Evolutionary conservation across 192 early-diverging fungal species (phyloP), one percentile per base, ranked within the genome.

Genomic region (Umbelopsis sp.): DNA sequence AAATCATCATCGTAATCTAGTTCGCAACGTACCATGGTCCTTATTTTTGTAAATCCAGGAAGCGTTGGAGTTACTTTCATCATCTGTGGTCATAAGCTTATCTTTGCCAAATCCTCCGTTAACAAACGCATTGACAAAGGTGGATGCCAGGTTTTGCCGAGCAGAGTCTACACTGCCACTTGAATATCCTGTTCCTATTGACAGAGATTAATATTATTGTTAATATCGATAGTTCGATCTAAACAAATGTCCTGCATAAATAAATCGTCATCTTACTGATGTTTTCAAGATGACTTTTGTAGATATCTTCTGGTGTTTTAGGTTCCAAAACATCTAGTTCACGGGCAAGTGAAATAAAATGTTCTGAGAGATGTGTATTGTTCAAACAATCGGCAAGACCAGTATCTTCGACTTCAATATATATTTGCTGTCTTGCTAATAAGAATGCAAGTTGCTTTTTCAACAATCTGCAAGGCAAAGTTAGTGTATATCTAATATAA

Each of bases 21-120:
- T 36, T n/a, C n/a, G n/a, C n/a, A 26, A 45, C 71, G 24, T 70
- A 82, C 91, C 94, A 68, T 95, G 86, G 47, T 98, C 98, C 84
- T 99, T 99, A 86, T 97, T 98, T 82, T 97, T 97, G 87, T 92
- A 97, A 71, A 98, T 95, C 97, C 98, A 98, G 3, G 83, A 81
- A 56, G 79, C 74, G 31, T 62, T 62, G 5, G 78, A 69, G 68
- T 84, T 90, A 6, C 90, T 89, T 36, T 92, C 92, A 34, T 91
- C 89, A 16, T 86, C 85, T 29, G 87, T 87, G 14, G 91, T 84
- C 87, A 95, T 91, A 26, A 99, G 88, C 82, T 96, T 98, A 74
- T 99, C 98, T 6, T 85, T 90, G 43, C 95, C 92, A 80, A 98
- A 99, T 14, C 96, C 98, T 44, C 93, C 95, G 77, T 99, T 99